Percentiles rank a stretch among this genome's conserved stretches.
phyloP scores from a whole-genome alignment of 169 alveolate genomes.

The Plasmodium knowlesi region DNA sequence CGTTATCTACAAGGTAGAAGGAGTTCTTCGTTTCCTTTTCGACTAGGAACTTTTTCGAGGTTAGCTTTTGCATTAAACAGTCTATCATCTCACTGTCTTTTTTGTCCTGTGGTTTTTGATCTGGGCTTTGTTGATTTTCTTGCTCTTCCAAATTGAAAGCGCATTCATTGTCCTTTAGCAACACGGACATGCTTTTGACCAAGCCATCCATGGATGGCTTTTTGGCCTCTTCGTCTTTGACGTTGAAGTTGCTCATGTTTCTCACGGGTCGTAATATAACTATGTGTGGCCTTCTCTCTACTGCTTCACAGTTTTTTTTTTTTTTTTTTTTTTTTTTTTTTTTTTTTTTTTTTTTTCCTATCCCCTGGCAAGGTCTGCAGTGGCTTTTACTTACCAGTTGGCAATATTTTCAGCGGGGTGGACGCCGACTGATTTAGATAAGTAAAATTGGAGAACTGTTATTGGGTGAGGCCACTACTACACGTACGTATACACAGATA shows the following conservation, averaged over 20 bases:
- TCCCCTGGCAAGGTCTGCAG: not conserved
- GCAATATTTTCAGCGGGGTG: not conserved
- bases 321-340: not conserved
- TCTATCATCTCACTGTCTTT: slow-evolving; percentile 58
- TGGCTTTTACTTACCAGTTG: not conserved
- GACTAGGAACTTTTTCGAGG: slow-evolving; percentile 57
- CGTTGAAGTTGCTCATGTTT: slow-evolving; percentile 7
- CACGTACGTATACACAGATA: not conserved
- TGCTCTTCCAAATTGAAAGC: slow-evolving; percentile 23
- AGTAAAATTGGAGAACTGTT: not conserved
- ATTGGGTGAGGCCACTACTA: not conserved
- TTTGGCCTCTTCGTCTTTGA: not conserved
- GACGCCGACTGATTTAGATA: not conserved
- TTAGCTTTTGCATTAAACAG: slow-evolving; percentile 67
- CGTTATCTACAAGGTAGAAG: slow-evolving; percentile 61
- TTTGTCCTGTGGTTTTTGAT: not conserved
- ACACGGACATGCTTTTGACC: slow-evolving; percentile 33
- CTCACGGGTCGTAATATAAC: not conserved
- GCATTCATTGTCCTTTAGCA: slow-evolving; percentile 42
- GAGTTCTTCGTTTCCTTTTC: slow-evolving; percentile 54
- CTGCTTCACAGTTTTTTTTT: not conserved
- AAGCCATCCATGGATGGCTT: not conserved
- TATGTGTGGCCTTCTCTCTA: not conserved
- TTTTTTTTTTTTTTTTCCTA: not conserved
- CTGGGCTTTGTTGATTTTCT: slow-evolving; percentile 11